Percentiles rank a stretch among this genome's conserved stretches.
Evolutionary conservation across 306 rosid genomes (phyloP).

Genomic region (Medicago ruthenica): DNA sequence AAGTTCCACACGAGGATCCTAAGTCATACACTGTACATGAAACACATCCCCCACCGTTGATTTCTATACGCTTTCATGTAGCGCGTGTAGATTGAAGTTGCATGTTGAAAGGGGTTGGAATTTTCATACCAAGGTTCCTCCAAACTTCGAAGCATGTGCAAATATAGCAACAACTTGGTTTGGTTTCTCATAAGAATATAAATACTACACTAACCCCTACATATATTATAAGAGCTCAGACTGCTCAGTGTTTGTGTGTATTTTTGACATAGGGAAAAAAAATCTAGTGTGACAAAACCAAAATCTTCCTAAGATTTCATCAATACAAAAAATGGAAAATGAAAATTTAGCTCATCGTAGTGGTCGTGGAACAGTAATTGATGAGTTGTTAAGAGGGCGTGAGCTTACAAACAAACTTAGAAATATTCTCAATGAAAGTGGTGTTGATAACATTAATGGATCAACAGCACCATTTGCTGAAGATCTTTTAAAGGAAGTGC

Average conservation of each 20-base stretch:
- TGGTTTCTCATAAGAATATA: not conserved
- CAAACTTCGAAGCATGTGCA: conserved; percentile 40
- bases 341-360: not conserved
- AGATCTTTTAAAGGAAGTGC: conserved; percentile 44
- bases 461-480: conserved; percentile 37
- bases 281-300: not conserved
- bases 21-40: not conserved
- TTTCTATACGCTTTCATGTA: fast-evolving
- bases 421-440: conserved; percentile 4
- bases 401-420: conserved; percentile 47
- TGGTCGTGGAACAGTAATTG: conserved; percentile 32
- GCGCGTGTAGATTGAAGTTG: not conserved
- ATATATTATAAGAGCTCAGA: conserved; percentile 8
- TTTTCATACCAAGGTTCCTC: conserved; percentile 47
- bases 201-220: not conserved
- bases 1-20: not conserved
- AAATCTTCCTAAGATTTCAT: not conserved
- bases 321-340: conserved; percentile 25
- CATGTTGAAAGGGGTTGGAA: conserved; percentile 23
- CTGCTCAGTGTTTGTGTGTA: not conserved
- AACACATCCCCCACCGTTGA: not conserved
- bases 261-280: not conserved
- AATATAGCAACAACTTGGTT: conserved; percentile 8
- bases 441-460: not conserved
- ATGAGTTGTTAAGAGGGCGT: conserved; percentile 56